phyloP scores from a whole-genome alignment of 441 rosid species.

The Populus hybrid region DNA sequence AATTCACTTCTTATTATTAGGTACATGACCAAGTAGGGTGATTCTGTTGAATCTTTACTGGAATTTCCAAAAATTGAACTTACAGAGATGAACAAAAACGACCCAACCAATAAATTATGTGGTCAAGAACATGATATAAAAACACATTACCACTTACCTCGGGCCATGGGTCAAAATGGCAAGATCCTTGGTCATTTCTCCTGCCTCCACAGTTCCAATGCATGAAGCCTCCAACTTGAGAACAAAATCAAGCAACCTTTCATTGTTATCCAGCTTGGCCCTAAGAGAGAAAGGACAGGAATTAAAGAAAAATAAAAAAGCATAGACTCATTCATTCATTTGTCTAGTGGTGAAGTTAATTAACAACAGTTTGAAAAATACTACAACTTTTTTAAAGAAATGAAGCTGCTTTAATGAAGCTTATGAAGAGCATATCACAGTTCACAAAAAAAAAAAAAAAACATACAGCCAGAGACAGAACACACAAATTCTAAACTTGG shows the following conservation, averaged over 20 bases:
- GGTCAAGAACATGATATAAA: neutral
- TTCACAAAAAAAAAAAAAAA: too few species aligned
- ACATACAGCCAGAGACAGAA: neutral
- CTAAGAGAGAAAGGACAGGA: constrained; percentile 21
- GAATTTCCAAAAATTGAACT: neutral
- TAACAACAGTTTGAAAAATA: too few species aligned
- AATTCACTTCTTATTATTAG: neutral
- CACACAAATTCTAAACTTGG: neutral
- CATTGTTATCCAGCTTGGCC: constrained; percentile 85
- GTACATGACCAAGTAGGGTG: neutral
- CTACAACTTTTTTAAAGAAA: neutral
- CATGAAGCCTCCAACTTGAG: constrained; percentile 83
- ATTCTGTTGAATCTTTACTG: neutral
- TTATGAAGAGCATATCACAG: neutral
- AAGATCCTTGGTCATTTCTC: constrained; percentile 97
- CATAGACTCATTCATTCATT: neutral
- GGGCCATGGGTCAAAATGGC: constrained; percentile 76
- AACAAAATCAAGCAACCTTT: constrained; percentile 64
- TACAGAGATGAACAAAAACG: neutral
- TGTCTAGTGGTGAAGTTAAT: neutral
- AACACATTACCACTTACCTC: constrained; percentile 44
- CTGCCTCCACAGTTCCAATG: constrained; percentile 74
- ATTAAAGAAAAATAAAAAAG: neutral
- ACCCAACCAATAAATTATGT: neutral
- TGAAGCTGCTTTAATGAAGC: neutral